phyloP scores from a whole-genome alignment of 2,329 filamentous ascomycete genomes.

The Neoarthrinium moseri region DNA sequence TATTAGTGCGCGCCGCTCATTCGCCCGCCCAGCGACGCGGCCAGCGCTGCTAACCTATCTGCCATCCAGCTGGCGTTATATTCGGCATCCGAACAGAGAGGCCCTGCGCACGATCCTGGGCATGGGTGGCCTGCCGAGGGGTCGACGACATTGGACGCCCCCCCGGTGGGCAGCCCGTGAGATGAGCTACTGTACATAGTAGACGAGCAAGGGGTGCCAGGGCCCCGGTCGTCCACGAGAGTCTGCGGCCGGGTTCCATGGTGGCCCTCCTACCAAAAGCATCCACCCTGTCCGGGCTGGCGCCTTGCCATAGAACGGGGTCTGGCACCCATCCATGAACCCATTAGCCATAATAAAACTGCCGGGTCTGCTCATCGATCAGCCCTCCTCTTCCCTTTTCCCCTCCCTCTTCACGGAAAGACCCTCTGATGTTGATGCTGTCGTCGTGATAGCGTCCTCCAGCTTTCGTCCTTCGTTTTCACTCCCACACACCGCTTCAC shows the following conservation, averaged over 20 bases:
- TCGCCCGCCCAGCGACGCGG: too few relatives aligned
- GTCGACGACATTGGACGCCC: too few relatives aligned
- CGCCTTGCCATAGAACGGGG: slow-evolving; percentile 2
- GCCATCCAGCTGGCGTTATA: too few relatives aligned
- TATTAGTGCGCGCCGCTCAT: too few relatives aligned
- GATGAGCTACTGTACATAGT: too few relatives aligned
- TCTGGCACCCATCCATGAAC: slow-evolving; percentile 17
- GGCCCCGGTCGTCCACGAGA: background rate
- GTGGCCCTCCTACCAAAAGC: slow-evolving; percentile 10
- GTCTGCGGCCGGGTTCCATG: background rate
- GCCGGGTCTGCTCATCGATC: slow-evolving; percentile 35
- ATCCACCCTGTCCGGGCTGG: slow-evolving; percentile 11
- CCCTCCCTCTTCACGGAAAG: slow-evolving; percentile 40
- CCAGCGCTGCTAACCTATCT: too few relatives aligned
- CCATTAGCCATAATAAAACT: slow-evolving; percentile 38
- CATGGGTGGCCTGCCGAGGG: too few relatives aligned
- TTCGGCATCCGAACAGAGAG: too few relatives aligned
- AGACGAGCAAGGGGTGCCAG: background rate
- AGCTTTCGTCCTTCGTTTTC: slow-evolving; percentile 52
- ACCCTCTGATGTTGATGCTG: slow-evolving; percentile 50
- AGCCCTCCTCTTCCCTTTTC: slow-evolving; percentile 33
- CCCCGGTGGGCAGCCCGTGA: too few relatives aligned
- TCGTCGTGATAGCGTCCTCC: slow-evolving; percentile 45
- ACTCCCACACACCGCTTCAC: slow-evolving; percentile 69
- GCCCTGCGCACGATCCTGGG: too few relatives aligned